Evolutionary conservation across 495 filamentous ascomycete genomes (phyloP).

Genomic region (Neurospora intermedia): DNA sequence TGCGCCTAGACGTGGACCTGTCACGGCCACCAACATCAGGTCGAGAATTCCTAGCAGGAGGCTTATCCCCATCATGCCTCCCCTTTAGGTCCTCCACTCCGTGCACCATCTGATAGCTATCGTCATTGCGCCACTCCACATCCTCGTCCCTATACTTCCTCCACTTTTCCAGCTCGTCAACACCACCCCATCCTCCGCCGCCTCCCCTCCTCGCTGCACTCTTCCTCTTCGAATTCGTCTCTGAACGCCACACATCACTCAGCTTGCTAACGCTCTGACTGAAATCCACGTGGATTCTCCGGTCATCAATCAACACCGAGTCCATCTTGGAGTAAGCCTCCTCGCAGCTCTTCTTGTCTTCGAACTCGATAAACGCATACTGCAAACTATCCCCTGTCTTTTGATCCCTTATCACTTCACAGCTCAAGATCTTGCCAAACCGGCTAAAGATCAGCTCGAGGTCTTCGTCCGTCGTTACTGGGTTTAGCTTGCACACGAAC

Average conservation of each 20-base stretch:
- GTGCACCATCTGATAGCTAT: conserved; percentile 71
- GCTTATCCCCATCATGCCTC: conserved; percentile 25
- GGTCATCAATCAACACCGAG: conserved; percentile 89
- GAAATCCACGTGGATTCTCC: conserved; percentile 97
- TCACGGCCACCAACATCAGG: conserved; percentile 4
- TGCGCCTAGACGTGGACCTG: conserved; percentile 5
- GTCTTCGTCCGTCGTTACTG: conserved; percentile 90
- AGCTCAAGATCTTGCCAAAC: conserved; percentile 89
- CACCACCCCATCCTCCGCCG: conserved; percentile 78
- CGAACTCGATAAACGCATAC: conserved; percentile 97
- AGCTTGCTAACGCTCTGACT: conserved; percentile 90
- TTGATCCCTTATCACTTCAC: conserved; percentile 91
- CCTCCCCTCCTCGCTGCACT: conserved; percentile 43
- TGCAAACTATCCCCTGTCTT: conserved; percentile 91
- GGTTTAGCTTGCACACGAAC: conserved; percentile 98
- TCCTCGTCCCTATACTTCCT: conserved; percentile 75
- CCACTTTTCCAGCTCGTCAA: conserved; percentile 76
- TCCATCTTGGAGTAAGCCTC: conserved; percentile 99
- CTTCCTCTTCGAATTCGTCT: conserved; percentile 75
- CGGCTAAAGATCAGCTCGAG: conserved; percentile 92
- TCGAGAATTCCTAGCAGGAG: not conserved
- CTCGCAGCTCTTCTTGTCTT: conserved; percentile 83
- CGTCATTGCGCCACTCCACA: conserved; percentile 28
- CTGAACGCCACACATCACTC: conserved; percentile 79
- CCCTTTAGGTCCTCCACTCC: conserved; percentile 57